Conservation (phyloP, 2,329 filamentous ascomycete genomes). For the Calonectria fujianensis region DNA sequence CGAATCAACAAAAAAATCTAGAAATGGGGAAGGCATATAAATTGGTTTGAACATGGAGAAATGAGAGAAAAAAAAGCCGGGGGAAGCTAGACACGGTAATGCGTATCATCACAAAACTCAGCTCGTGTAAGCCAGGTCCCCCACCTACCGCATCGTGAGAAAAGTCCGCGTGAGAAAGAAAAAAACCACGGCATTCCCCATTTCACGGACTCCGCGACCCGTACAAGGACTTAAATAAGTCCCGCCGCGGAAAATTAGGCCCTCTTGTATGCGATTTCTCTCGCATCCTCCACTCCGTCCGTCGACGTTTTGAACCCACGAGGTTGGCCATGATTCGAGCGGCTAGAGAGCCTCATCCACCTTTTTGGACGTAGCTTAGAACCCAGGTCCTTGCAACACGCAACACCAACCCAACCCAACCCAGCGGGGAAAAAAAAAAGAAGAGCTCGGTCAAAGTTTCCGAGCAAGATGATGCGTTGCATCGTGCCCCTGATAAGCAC, state of each 20-base stretch:
- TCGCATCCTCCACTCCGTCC: background rate
- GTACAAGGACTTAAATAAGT: background rate
- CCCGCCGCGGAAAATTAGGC: background rate
- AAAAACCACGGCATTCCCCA: background rate
- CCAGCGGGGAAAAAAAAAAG: background rate
- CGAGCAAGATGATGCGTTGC: slow-evolving; percentile 9
- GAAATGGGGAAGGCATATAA: background rate
- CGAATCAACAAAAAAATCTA: background rate
- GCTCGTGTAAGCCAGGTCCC: background rate
- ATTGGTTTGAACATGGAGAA: background rate
- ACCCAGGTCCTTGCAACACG: slow-evolving; percentile 8
- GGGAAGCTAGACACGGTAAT: background rate
- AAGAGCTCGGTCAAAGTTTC: background rate
- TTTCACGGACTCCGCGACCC: background rate
- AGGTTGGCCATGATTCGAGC: slow-evolving; percentile 37
- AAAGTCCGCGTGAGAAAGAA: background rate
- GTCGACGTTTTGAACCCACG: background rate
- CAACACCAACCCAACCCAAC: background rate
- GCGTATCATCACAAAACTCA: background rate
- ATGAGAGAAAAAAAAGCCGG: background rate
- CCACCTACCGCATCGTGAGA: background rate
- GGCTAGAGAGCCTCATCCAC: slow-evolving; percentile 30
- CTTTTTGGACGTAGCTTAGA: background rate
- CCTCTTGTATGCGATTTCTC: background rate
- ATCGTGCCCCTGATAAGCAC: slow-evolving; percentile 12